A percentile compares a stretch with the other conserved stretches of the same genome.
phyloP scores from a whole-genome alignment of 2,329 filamentous ascomycete species.

The Ramularia endophylla region DNA sequence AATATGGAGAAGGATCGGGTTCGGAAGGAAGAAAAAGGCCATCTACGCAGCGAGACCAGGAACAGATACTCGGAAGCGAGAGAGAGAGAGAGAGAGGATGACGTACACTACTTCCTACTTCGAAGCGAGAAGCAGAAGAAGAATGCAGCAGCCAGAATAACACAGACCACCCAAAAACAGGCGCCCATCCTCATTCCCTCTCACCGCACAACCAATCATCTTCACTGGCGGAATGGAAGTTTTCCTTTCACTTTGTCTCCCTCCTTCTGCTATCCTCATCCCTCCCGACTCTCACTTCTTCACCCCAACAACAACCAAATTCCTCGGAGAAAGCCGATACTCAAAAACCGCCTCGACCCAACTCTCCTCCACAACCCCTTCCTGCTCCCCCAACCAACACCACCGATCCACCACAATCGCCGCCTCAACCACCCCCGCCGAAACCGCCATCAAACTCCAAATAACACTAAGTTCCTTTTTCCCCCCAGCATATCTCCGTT shows the following conservation, averaged over 20 bases:
- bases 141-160: too few species aligned
- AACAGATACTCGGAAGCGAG: too few species aligned
- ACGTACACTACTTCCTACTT: too few species aligned
- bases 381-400: constrained; percentile 76
- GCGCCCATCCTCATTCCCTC: too few species aligned
- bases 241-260: too few species aligned
- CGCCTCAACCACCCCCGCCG: constrained; percentile 80
- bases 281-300: constrained; percentile 48
- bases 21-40: too few species aligned
- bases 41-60: too few species aligned
- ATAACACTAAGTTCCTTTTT: constrained; percentile 80
- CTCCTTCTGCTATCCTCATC: not conserved
- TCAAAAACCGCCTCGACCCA: constrained; percentile 97
- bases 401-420: constrained; percentile 87
- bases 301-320: constrained; percentile 87
- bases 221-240: too few species aligned
- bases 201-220: too few species aligned
- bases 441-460: constrained; percentile 96
- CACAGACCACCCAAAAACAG: too few species aligned
- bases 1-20: too few species aligned
- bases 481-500: constrained; percentile 54
- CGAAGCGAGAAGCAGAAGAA: too few species aligned
- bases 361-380: constrained; percentile 58
- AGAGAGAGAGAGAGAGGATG: not conserved
- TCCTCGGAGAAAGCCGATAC: constrained; percentile 76